Conservation (phyloP, 1,139 yeast species). For the Suhomyces ambrosiae region DNA sequence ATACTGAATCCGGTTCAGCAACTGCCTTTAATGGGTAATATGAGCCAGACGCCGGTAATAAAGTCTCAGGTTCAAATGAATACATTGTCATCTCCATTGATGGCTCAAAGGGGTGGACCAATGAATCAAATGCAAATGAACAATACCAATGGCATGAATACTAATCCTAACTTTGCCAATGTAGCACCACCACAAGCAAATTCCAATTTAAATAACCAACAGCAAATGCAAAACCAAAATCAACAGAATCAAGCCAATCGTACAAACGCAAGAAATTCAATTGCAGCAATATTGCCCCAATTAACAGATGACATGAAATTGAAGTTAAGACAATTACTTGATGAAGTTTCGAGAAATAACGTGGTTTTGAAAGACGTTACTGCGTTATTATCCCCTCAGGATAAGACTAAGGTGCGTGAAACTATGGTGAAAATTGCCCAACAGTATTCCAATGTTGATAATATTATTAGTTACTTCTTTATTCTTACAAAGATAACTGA, state of each 20-base stretch:
- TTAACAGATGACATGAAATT: conserved; percentile 47
- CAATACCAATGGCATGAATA: conserved; percentile 11
- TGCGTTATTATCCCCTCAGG: conserved; percentile 57
- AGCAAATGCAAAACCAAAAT: conserved; percentile 1
- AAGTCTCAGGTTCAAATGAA: conserved; percentile 23
- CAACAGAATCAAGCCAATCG: conserved; percentile 5
- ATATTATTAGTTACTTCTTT: conserved; percentile 74
- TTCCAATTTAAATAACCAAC: neutral
- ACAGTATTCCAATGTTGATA: conserved; percentile 69
- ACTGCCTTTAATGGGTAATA: conserved; percentile 28
- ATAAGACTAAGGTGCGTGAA: conserved; percentile 63
- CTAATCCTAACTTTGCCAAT: conserved; percentile 7
- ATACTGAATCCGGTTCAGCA: conserved; percentile 14
- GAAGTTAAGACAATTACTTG: conserved; percentile 62
- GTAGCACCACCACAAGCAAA: conserved; percentile 1
- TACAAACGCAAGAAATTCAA: conserved; percentile 11
- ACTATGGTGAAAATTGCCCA: conserved; percentile 60
- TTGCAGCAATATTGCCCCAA: conserved; percentile 35
- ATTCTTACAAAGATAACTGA: conserved; percentile 71
- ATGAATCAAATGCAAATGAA: conserved; percentile 15
- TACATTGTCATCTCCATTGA: conserved; percentile 24
- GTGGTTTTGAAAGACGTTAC: conserved; percentile 70
- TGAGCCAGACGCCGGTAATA: conserved; percentile 22
- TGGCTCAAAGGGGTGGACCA: conserved; percentile 23
- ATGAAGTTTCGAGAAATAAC: conserved; percentile 69